These are phyloP conservation scores for Hippophae gyantsensis DNA, from an alignment of 306 rosid genomes.

Conservation along the genomic window DNA sequence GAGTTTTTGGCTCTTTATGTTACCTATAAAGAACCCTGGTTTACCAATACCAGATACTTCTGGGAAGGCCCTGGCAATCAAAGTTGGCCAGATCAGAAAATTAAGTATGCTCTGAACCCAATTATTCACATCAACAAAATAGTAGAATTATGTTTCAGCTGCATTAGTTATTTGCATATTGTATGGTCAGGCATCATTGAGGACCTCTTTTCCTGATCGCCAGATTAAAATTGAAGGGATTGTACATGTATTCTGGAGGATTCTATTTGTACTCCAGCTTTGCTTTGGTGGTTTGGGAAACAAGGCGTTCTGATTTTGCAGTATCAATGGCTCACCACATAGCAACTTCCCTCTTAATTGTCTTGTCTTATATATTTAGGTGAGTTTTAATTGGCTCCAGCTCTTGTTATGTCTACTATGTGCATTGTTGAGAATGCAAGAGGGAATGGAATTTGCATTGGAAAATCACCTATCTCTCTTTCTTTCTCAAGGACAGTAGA, in stretches of 20 bases:
- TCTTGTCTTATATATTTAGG: conserved; percentile 19
- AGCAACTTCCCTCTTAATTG: conserved; percentile 17
- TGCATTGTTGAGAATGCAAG: not conserved
- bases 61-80: conserved; percentile 37
- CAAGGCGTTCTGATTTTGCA: conserved; percentile 33
- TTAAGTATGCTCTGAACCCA: conserved; percentile 18
- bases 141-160: not conserved
- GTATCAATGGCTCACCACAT: conserved; percentile 30
- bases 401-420: not conserved
- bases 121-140: not conserved
- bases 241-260: conserved; percentile 29
- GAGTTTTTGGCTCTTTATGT: conserved; percentile 27
- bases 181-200: not conserved
- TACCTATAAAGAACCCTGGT: conserved; percentile 29
- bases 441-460: not conserved
- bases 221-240: conserved; percentile 29
- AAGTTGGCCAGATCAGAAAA: conserved; percentile 30
- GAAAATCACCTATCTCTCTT: not conserved
- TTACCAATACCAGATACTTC: conserved; percentile 16
- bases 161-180: not conserved
- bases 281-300: conserved; percentile 36
- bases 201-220: not conserved
- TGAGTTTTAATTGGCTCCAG: not conserved
- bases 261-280: conserved; percentile 30
- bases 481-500: too few species aligned